Base-by-base conservation (phyloP, 31 red algal genomes). In the Asparagopsis taxiformis region DNA sequence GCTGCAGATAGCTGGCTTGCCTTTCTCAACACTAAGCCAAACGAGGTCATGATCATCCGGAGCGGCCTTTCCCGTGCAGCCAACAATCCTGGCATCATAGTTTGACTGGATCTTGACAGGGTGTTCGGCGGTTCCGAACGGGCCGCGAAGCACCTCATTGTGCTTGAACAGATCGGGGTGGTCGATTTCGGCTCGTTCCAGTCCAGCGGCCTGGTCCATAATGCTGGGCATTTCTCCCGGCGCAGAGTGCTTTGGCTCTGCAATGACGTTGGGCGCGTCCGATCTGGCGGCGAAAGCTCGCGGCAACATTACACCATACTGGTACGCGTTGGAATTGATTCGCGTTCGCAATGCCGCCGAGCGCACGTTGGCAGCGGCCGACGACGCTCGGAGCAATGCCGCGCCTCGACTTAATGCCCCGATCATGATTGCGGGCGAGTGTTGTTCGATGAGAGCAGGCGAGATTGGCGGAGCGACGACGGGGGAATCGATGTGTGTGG, bases 11-110 rank as follows among this genome's bases (percentile, higher is more conserved):
- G 55, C 41, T 17, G 57, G 63, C 49, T 84, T 55, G 13, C 71
- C 80, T 66, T 92, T 90, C 62, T 92, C 61, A 29, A 97, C 94
- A 43, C 41, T 73, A 33, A 97, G 34, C 89, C 90, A 97, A 15
- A 84, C 70, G 21, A 97, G 46, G 55, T 97, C 94, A 68, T 97
- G 94, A 52, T 97, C 94, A 54, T 89, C 71, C 7, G 94, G 94
- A 26, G 88, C 59, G 35, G 80, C 74, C 50, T 74, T 64, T 35
- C 94, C 94, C 17, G 94, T 97, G 67, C 94, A 97, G 44, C 94
- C 94, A 31, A 97, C 90, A 37, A 97, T 92, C 17, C 94, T 77
- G 5, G 71, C 38, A 56, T 97, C 84, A 56, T 72, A 97, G 13
- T 80, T 74, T 22, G 85, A 91, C 73, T 92, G 84, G 46, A 97